These are phyloP conservation scores for Aspergillus aculeatinus DNA, from an alignment of 2,329 filamentous ascomycete species.

Conservation along the genomic window DNA sequence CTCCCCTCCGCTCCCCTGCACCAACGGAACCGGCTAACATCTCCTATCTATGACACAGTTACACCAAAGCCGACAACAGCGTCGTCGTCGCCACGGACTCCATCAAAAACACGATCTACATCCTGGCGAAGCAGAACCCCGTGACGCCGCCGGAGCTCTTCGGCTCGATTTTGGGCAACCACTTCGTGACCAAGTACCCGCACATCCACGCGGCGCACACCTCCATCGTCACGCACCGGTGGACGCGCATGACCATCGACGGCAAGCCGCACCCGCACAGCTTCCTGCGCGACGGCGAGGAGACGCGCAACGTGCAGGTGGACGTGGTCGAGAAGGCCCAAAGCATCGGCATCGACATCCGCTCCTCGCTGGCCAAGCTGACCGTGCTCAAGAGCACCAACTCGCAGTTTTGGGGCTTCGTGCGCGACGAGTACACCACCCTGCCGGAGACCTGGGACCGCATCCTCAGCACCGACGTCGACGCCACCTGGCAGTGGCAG, in stretches of 20 bases:
- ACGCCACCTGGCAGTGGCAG: slow-evolving; percentile 83
- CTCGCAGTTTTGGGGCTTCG: slow-evolving; percentile 91
- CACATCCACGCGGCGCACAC: slow-evolving; percentile 87
- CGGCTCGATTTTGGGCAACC: slow-evolving; percentile 76
- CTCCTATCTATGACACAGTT: slow-evolving; percentile 54
- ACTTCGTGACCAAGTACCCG: slow-evolving; percentile 83
- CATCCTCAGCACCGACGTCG: slow-evolving; percentile 90
- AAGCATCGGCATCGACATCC: slow-evolving; percentile 69
- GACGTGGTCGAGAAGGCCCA: slow-evolving; percentile 56
- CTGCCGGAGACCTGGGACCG: slow-evolving; percentile 90
- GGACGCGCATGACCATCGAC: slow-evolving; percentile 84
- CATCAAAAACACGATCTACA: slow-evolving; percentile 96
- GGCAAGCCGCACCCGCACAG: slow-evolving; percentile 92
- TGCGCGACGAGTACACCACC: slow-evolving; percentile 90
- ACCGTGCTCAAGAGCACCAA: slow-evolving; percentile 95
- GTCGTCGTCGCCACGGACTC: slow-evolving; percentile 95
- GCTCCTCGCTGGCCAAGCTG: slow-evolving; percentile 75
- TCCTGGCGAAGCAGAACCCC: slow-evolving; percentile 89
- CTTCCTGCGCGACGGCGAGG: slow-evolving; percentile 84
- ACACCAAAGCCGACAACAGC: slow-evolving; percentile 90
- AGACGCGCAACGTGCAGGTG: slow-evolving; percentile 80
- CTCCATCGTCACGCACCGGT: slow-evolving; percentile 79
- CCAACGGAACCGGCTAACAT: background rate
- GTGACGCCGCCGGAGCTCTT: slow-evolving; percentile 92
- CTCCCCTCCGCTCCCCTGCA: too few species aligned